A percentile compares a stretch with the other conserved stretches of the same genome.
These are phyloP conservation scores for Aspergillus flavus DNA, from an alignment of 2,329 filamentous ascomycete genomes.

Conservation along the genomic window DNA sequence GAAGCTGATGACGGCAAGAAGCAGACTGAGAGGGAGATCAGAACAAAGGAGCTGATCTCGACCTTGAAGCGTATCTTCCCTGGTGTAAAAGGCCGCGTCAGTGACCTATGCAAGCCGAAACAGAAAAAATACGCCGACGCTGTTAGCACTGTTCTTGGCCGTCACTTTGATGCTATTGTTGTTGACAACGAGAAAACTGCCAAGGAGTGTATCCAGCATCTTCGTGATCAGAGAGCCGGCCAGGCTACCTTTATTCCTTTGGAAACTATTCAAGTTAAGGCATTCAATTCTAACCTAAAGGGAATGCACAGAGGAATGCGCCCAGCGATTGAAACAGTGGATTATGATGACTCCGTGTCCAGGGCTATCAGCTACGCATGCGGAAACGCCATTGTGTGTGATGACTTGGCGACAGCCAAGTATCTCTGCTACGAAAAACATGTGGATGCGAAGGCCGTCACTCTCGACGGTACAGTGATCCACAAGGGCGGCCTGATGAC, in stretches of 20 bases:
- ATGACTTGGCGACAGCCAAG: conserved; percentile 82
- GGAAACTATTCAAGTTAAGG: conserved; percentile 95
- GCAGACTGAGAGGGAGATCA: conserved; percentile 79
- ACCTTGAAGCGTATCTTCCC: conserved; percentile 88
- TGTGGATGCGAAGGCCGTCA: conserved; percentile 91
- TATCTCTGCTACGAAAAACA: conserved; percentile 82
- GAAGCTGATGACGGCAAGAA: conserved; percentile 84
- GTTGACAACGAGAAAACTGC: conserved; percentile 95
- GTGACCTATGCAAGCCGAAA: conserved; percentile 91
- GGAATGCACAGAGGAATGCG: conserved; percentile 80
- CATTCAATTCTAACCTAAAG: conserved; percentile 86
- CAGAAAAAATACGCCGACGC: conserved; percentile 96
- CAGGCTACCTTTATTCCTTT: conserved; percentile 94
- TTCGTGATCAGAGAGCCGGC: conserved; percentile 84
- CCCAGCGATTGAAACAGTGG: conserved; percentile 92
- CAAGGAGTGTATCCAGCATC: conserved; percentile 89
- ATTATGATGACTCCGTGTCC: conserved; percentile 85
- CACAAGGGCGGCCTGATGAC: conserved; percentile 97
- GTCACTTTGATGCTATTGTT: conserved; percentile 91
- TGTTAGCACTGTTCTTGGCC: conserved; percentile 86
- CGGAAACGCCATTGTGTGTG: conserved; percentile 91
- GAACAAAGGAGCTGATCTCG: conserved; percentile 79
- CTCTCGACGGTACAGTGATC: conserved; percentile 92
- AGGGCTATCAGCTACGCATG: conserved; percentile 94
- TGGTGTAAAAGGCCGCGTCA: conserved; percentile 86